These are phyloP conservation scores for Acacia melanoxylon DNA, from an alignment of 306 rosid genomes.

Conservation along the genomic window DNA sequence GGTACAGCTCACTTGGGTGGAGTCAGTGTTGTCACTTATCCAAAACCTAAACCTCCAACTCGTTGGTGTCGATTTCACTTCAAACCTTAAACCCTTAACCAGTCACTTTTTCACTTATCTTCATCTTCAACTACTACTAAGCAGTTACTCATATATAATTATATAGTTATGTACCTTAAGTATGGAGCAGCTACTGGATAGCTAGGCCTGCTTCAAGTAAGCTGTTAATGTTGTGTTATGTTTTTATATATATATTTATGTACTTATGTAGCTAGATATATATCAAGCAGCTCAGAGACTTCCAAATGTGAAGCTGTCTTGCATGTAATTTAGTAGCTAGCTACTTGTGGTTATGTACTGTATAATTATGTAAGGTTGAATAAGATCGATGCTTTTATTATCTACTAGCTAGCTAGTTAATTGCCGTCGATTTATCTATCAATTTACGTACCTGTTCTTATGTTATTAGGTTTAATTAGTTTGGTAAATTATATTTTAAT, in stretches of 20 bases:
- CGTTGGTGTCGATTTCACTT: not conserved
- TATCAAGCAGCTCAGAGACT: not conserved
- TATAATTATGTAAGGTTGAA: too few species aligned
- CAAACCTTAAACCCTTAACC: not conserved
- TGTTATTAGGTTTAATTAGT: too few species aligned
- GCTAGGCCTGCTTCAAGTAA: not conserved
- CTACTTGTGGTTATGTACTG: not conserved
- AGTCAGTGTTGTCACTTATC: not conserved
- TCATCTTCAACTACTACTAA: not conserved
- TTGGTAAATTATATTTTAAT: too few species aligned
- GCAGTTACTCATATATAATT: not conserved
- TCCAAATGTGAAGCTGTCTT: not conserved
- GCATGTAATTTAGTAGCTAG: not conserved
- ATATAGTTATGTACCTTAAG: not conserved
- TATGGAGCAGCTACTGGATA: not conserved
- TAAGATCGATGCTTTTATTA: too few species aligned
- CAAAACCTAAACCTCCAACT: not conserved
- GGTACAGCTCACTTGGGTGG: not conserved
- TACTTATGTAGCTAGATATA: not conserved
- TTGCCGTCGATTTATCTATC: too few species aligned
- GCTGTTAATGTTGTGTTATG: not conserved
- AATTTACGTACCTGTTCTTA: too few species aligned
- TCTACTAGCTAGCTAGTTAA: too few species aligned
- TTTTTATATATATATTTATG: not conserved
- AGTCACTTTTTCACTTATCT: not conserved